Base-by-base conservation (phyloP, 768 basidiomycete species). In the Leccinum variicolor region DNA sequence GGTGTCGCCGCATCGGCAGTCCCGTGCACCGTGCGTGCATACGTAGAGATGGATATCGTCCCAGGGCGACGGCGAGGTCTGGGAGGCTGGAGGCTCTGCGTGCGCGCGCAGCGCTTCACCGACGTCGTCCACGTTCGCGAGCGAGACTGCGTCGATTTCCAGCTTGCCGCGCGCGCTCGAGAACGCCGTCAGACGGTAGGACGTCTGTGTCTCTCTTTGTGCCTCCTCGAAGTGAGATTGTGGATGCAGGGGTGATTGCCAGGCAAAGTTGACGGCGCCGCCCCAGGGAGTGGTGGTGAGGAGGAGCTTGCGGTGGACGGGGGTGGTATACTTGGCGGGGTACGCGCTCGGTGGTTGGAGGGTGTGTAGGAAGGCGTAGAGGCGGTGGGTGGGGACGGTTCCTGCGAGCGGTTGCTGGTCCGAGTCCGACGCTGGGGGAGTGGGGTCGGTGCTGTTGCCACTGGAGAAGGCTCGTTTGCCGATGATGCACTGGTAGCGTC, bases 1-100 rank as follows among this genome's bases (percentile, higher is more conserved):
- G 21, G 71, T 78, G 11, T 86, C 79, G 2, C 87, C 87, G 61
- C 92, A 93, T 6, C 91, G 79, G 72, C 91, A 94, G 67, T 93
- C 91, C 51, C 90, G 79, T 41, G 81, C 77, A 5, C 82, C 84
- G 67, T 94, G 92, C 4, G 90, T 92, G 67, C 92, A 94, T 1
- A 94, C 83, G 64, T 86, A 89, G 17, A 90, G 59, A 61, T 77
- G 68, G 48, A 78, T 56, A 45, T 68, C 62, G 21, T 79, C 57
- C n/a, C 56, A 55, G 19, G 26, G 48, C n/a, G 57, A 55, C 17
- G 26, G 48, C 4, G 33, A 15, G 2, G 25, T 23, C 14, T 54
- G 45, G 4, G 45, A 47, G 28, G 66, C 55, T 76, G 0, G 26
- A 25, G 57, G 76, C 13, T 60, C 64, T 34, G 61, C 64, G 49